These are phyloP conservation scores for Butyriboletus loyo DNA, from an alignment of 768 basidiomycete genomes.

Conservation along the genomic window DNA sequence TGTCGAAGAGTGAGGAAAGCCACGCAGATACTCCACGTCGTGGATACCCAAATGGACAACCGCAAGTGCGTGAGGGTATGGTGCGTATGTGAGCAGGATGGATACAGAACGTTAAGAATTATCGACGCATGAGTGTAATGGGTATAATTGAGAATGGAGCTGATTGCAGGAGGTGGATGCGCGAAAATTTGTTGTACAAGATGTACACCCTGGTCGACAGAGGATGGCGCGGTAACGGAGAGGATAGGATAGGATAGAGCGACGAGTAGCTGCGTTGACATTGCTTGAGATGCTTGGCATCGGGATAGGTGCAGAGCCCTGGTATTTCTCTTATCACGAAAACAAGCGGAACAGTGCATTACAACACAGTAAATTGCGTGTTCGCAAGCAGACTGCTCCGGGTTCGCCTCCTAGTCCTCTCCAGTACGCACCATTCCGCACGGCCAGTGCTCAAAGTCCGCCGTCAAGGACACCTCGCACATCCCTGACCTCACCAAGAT, in stretches of 20 bases:
- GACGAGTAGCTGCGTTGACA: background rate
- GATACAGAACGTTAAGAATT: constrained; percentile 35
- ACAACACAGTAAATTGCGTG: constrained; percentile 27
- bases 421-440: constrained; percentile 19
- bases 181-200: constrained; percentile 21
- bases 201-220: constrained; percentile 16
- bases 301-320: constrained; percentile 19
- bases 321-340: constrained; percentile 31
- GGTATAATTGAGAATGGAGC: constrained; percentile 22
- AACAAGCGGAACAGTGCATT: constrained; percentile 27
- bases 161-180: constrained; percentile 9
- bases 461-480: constrained; percentile 90
- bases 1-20: constrained; percentile 8
- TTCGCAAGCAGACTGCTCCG: constrained; percentile 20
- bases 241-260: background rate
- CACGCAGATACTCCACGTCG: constrained; percentile 14
- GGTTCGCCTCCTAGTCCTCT: constrained; percentile 14
- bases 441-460: constrained; percentile 50
- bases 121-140: constrained; percentile 27
- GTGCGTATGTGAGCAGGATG: constrained; percentile 28
- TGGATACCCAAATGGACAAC: constrained; percentile 18
- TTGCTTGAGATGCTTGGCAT: constrained; percentile 11
- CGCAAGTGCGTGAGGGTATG: constrained; percentile 24
- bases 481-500: constrained; percentile 81
- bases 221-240: constrained; percentile 3